Base-by-base conservation (phyloP, 768 basidiomycete genomes). In the Collybia nuda region DNA sequence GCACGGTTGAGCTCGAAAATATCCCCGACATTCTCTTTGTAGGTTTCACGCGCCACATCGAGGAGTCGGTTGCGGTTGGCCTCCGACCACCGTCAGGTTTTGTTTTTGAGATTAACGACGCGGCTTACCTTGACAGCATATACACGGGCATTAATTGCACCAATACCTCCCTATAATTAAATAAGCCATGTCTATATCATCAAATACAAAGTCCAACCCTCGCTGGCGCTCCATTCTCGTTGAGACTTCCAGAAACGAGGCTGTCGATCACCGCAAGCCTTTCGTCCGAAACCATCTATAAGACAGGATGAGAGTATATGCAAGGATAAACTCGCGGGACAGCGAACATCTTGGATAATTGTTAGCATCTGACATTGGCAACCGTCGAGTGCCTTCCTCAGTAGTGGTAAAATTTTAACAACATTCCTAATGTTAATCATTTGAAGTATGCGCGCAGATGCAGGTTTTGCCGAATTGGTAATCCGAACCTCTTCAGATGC, bases 1-100 rank as follows among this genome's bases (percentile, higher is more conserved):
- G 69, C 70, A 14, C 73, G 71, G 52, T 81, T 81, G 29, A 93
- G 71, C 47, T 85, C 77, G 54, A 85, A 84, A 47, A 97, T 92
- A 61, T 99, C 96, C 14, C 83, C 80, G 39, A 96, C 78, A 56
- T 96, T 96, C 66, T 99, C 95, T 58, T 88, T 91, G 72, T 87
- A 98, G 0, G 95, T 95, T 65, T 93, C 93, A 2, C 97, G 81
- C 1, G 96, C 97, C 6, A 98, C 93, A 56, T 98, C 96, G 24
- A 99, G 84, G 8, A 96, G 75, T 23, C 82, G 82, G 56, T 93
- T 90, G 60, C 78, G 80, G 53, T 90, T 88, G 2, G 91, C 88
- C 80, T 88, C 40, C 6, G 44, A 39, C 32, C 9, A 24, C 15
- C 14, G 37, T 38, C 22, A 24, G 12, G 8, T 15, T 2, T 26